phyloP scores from a whole-genome alignment of 345 rosid species.

The Populus pruinosa region DNA sequence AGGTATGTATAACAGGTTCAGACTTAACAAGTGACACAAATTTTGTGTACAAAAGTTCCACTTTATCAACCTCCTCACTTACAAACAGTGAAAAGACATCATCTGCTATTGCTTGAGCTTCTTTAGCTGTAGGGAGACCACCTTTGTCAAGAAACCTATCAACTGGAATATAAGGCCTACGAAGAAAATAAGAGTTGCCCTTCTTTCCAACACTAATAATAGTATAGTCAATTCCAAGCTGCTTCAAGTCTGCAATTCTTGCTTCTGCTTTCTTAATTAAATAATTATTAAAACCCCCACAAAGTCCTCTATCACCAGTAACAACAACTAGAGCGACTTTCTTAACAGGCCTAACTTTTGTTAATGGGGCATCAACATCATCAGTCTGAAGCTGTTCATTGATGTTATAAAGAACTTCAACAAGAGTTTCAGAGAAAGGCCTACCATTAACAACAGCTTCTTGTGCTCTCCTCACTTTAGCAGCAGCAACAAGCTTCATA shows the following conservation, averaged over 20 bases:
- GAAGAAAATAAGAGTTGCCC: constrained; percentile 71
- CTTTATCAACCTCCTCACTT: constrained; percentile 92
- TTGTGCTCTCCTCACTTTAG: constrained; percentile 95
- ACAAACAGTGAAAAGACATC: constrained; percentile 34
- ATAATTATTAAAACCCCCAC: constrained; percentile 73
- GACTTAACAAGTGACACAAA: constrained; percentile 84
- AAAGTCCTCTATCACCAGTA: constrained; percentile 88
- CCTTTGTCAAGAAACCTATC: constrained; percentile 37
- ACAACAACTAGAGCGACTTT: constrained; percentile 89
- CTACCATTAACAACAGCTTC: constrained; percentile 89
- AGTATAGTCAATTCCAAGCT: constrained; percentile 59
- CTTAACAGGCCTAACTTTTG: constrained; percentile 85
- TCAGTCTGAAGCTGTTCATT: constrained; percentile 88
- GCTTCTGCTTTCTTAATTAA: constrained; percentile 76
- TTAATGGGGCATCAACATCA: constrained; percentile 77
- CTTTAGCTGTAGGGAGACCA: constrained; percentile 34
- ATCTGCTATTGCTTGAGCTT: constrained; percentile 37
- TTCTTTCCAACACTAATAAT: constrained; percentile 85
- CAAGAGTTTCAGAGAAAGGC: constrained; percentile 89
- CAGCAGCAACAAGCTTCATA: constrained; percentile 96
- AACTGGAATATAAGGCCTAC: constrained; percentile 83
- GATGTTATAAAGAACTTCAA: constrained; percentile 90
- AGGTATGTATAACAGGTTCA: constrained; percentile 81
- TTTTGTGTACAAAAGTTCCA: constrained; percentile 90
- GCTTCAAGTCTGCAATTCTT: constrained; percentile 64